phyloP scores from a whole-genome alignment of 2,329 filamentous ascomycete species.

The Alternaria arbusti region DNA sequence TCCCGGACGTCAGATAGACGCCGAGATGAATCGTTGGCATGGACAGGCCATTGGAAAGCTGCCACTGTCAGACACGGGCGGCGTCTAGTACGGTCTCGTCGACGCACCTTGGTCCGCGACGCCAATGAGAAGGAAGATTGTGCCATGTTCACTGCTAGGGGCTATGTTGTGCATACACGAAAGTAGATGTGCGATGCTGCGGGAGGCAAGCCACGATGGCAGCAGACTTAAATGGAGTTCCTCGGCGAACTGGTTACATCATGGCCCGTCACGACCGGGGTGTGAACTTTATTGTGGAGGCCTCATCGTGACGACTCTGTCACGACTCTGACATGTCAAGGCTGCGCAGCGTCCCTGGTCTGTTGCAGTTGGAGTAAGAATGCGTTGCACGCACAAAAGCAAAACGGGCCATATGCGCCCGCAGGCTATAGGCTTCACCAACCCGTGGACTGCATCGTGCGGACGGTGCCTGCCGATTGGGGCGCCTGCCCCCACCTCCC shows the following conservation, averaged over 20 bases:
- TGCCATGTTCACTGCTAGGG: conserved; percentile 36
- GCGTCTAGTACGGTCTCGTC: conserved; percentile 3
- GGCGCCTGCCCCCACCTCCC: conserved; percentile 1
- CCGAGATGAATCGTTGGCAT: conserved; percentile 78
- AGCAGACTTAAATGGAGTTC: conserved; percentile 28
- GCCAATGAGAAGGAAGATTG: conserved; percentile 50
- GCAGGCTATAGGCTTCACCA: neutral
- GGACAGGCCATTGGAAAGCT: conserved; percentile 64
- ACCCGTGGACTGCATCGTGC: neutral
- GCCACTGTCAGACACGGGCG: conserved; percentile 28
- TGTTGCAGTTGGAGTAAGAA: conserved; percentile 17
- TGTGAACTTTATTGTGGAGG: conserved; percentile 4
- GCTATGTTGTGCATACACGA: conserved; percentile 15
- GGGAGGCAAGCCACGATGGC: conserved; percentile 25
- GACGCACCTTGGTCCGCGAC: conserved; percentile 49
- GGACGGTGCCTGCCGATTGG: conserved; percentile 20
- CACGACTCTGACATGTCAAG: neutral
- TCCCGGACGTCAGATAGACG: conserved; percentile 72
- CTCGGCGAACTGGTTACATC: conserved; percentile 37
- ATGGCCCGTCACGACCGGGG: conserved; percentile 24
- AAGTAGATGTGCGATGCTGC: conserved; percentile 36
- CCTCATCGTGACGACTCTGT: conserved; percentile 5
- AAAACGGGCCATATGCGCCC: conserved; percentile 1
- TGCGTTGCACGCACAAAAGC: conserved; percentile 26
- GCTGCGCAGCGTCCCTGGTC: conserved; percentile 19